Percentiles rank a stretch among this genome's conserved stretches.
Evolutionary conservation across 1,284 basidiomycete species (phyloP).

Genomic region (Anthracocystis walkeri): DNA sequence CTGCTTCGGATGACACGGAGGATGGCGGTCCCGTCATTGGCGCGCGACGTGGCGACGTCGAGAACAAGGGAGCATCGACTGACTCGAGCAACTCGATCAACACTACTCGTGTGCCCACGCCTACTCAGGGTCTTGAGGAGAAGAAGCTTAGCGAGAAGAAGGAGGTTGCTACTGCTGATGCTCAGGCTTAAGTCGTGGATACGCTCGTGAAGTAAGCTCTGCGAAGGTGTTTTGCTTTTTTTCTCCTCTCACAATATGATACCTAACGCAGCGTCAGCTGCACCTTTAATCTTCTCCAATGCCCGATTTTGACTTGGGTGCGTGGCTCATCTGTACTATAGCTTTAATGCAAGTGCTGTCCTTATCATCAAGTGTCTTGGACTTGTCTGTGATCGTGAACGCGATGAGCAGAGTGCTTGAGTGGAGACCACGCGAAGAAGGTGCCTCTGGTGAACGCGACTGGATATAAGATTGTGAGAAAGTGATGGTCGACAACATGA

Average conservation of each 20-base stretch:
- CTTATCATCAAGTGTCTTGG: neutral
- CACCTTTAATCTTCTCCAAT: neutral
- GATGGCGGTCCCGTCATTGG: conserved; percentile 49
- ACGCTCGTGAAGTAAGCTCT: neutral
- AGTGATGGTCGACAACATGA: neutral
- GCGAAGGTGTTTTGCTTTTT: neutral
- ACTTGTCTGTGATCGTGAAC: neutral
- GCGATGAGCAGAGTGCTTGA: neutral
- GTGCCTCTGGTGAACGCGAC: neutral
- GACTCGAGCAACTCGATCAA: conserved; percentile 25
- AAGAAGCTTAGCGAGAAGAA: conserved; percentile 28
- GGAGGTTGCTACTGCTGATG: conserved; percentile 12
- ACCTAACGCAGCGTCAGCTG: conserved; percentile 12
- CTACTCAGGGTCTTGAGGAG: conserved; percentile 28
- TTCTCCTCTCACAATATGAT: conserved; percentile 10
- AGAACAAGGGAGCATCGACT: conserved; percentile 27
- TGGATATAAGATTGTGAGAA: neutral
- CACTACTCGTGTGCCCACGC: conserved; percentile 32
- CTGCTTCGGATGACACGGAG: conserved; percentile 43
- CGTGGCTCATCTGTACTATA: conserved; percentile 14
- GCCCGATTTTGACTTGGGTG: neutral
- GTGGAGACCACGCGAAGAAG: neutral
- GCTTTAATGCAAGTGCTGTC: conserved; percentile 2
- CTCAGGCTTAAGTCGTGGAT: neutral
- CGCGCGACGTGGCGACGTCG: conserved; percentile 38